Conservation (phyloP, 2,329 filamentous ascomycete species). For the Neodidymelliopsis sp. region DNA sequence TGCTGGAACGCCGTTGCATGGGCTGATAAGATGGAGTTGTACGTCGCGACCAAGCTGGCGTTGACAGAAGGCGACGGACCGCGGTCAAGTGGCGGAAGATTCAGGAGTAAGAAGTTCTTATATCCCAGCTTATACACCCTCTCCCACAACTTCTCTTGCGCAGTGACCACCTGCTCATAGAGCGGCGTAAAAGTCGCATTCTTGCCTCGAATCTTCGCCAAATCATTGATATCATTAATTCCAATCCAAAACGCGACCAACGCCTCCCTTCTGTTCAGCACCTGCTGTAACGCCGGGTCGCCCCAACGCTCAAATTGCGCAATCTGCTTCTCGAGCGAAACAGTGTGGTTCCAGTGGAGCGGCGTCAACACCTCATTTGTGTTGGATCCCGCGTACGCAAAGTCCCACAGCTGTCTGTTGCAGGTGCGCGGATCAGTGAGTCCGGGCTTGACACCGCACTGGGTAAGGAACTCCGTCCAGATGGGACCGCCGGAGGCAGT, state of each 20-base stretch:
- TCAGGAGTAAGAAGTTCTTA: conserved; percentile 51
- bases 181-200: conserved; percentile 55
- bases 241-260: conserved; percentile 64
- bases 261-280: conserved; percentile 48
- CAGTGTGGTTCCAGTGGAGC: conserved; percentile 60
- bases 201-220: conserved; percentile 47
- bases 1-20: conserved; percentile 48
- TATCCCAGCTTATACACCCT: conserved; percentile 55
- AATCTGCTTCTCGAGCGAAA: conserved; percentile 60
- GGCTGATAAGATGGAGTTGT: conserved; percentile 50
- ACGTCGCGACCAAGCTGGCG: conserved; percentile 56
- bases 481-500: conserved; percentile 61
- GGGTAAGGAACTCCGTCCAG: conserved; percentile 63
- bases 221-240: conserved; percentile 65
- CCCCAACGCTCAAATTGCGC: conserved; percentile 58
- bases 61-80: conserved; percentile 52
- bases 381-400: conserved; percentile 63
- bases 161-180: conserved; percentile 53
- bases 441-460: conserved; percentile 57
- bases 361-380: conserved; percentile 53
- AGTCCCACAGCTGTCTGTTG: conserved; percentile 61
- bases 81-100: conserved; percentile 20
- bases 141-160: conserved; percentile 53
- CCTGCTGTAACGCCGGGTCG: conserved; percentile 48
- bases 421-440: conserved; percentile 55